These are phyloP conservation scores for Gnaphalium uliginosum DNA, from an alignment of 129 eudicot genomes.

Conservation along the genomic window DNA sequence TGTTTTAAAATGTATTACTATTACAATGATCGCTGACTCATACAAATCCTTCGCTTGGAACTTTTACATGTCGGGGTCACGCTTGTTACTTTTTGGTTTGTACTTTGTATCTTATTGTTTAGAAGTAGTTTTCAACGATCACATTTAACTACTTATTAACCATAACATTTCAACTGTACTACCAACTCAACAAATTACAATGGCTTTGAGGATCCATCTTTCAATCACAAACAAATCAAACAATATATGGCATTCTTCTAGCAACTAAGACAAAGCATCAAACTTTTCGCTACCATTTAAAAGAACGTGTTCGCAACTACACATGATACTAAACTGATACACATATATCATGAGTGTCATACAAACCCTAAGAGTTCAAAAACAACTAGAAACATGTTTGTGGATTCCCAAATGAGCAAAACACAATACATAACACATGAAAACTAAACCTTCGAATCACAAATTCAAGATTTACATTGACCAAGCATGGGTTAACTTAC, in stretches of 20 bases:
- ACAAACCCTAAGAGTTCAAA: background rate
- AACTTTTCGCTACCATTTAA: background rate
- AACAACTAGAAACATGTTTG: slow-evolving; percentile 14
- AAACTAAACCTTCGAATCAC: slow-evolving; percentile 20
- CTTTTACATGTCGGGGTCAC: too few species aligned
- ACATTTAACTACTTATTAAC: too few species aligned
- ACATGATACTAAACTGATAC: slow-evolving; percentile 16
- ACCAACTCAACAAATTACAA: too few species aligned
- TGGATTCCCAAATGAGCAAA: slow-evolving; percentile 13
- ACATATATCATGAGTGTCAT: slow-evolving; percentile 11
- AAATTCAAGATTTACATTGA: slow-evolving; percentile 21
- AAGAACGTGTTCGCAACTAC: background rate
- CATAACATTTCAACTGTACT: too few species aligned
- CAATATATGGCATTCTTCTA: background rate
- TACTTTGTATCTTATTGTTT: too few species aligned
- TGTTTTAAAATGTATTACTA: too few species aligned
- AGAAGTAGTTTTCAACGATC: too few species aligned
- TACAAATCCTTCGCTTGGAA: too few species aligned
- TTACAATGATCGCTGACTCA: too few species aligned
- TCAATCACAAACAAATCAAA: background rate
- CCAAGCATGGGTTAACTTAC: slow-evolving; percentile 23
- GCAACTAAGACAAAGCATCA: background rate
- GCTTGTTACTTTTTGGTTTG: too few species aligned
- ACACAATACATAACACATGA: slow-evolving; percentile 15
- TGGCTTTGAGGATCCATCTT: background rate